Evolutionary conservation across 2,329 filamentous ascomycete genomes (phyloP).

Genomic region (Elsinoe arachidis): DNA sequence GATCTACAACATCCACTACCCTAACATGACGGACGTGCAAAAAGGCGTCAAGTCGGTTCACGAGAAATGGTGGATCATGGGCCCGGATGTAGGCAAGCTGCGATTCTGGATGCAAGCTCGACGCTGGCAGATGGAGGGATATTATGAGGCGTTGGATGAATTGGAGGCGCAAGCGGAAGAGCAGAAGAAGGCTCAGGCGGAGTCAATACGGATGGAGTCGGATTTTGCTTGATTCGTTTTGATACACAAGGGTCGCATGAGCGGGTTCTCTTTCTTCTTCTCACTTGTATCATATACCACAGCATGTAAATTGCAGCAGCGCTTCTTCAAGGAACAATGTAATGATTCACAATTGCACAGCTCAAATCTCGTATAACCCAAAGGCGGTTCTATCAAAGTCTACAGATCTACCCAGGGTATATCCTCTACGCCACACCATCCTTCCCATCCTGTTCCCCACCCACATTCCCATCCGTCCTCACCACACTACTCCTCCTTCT

Average conservation of each 20-base stretch:
- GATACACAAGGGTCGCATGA: too few species aligned
- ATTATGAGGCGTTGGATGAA: conserved; percentile 27
- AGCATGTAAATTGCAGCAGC: too few species aligned
- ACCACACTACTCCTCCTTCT: conserved; percentile 28
- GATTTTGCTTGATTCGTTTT: too few species aligned
- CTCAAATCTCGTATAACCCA: too few species aligned
- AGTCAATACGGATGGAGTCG: not conserved
- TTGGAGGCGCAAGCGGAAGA: not conserved
- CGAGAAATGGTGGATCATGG: conserved; percentile 32
- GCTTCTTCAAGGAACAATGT: too few species aligned
- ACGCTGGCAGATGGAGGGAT: conserved; percentile 31
- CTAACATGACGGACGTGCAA: conserved; percentile 29
- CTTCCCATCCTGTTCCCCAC: not conserved
- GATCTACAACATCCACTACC: conserved; percentile 32
- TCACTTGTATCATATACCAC: too few species aligned
- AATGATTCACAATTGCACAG: too few species aligned
- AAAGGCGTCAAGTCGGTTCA: conserved; percentile 31
- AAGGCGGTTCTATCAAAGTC: too few species aligned
- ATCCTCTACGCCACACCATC: not conserved
- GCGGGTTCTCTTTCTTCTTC: too few species aligned
- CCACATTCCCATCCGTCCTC: not conserved
- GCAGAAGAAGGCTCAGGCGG: not conserved
- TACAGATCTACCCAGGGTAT: not conserved
- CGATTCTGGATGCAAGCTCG: conserved; percentile 25
- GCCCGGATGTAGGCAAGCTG: conserved; percentile 25